A percentile compares a stretch with the other conserved stretches of the same genome.
Conservation (phyloP, 495 filamentous ascomycete genomes). For the Lasiosphaeria ovina region DNA sequence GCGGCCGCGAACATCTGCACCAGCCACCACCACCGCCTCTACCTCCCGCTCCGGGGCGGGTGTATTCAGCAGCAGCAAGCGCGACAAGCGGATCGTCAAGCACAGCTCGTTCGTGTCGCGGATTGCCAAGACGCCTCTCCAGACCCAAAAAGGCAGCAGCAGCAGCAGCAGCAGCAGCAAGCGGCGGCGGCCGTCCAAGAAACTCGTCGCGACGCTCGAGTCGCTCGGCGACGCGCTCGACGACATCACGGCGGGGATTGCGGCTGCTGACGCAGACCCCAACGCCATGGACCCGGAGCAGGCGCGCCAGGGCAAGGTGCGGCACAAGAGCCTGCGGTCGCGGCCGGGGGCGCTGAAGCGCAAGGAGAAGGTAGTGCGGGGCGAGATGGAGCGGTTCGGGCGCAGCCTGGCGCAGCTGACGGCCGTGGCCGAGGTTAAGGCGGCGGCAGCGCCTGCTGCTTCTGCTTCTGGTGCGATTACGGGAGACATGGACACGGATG, state of each 20-base stretch:
- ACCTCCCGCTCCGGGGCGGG: slow-evolving; percentile 25
- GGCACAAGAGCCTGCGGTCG: slow-evolving; percentile 67
- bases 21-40: slow-evolving; percentile 41
- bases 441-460: slow-evolving; percentile 2
- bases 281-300: slow-evolving; percentile 33
- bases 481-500: slow-evolving; percentile 9
- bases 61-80: slow-evolving; percentile 63
- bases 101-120: slow-evolving; percentile 71
- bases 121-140: slow-evolving; percentile 58
- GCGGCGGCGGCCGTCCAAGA: slow-evolving; percentile 68
- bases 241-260: slow-evolving; percentile 41
- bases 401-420: slow-evolving; percentile 72
- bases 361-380: slow-evolving; percentile 71
- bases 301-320: slow-evolving; percentile 50
- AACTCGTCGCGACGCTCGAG: slow-evolving; percentile 72
- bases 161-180: slow-evolving; percentile 38
- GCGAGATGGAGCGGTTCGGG: slow-evolving; percentile 79
- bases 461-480: neutral
- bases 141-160: slow-evolving; percentile 20
- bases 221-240: slow-evolving; percentile 77
- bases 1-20: slow-evolving; percentile 34
- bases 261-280: slow-evolving; percentile 30
- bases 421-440: slow-evolving; percentile 37
- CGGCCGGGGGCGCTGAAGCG: slow-evolving; percentile 78
- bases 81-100: slow-evolving; percentile 74